Base-by-base conservation (phyloP, 2,329 filamentous ascomycete species). In the Penicillium digitatum region DNA sequence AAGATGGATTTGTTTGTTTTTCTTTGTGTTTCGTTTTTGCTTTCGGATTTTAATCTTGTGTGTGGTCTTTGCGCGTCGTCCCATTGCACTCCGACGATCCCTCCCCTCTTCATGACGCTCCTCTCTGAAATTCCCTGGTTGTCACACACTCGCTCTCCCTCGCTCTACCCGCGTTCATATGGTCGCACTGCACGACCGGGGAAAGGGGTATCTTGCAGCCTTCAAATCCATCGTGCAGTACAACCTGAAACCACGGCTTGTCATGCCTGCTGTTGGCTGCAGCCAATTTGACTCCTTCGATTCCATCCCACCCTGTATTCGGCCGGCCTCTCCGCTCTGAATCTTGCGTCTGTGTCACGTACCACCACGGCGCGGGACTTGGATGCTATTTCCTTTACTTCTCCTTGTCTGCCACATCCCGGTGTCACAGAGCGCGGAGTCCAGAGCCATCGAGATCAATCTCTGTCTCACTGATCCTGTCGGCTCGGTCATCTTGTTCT, bases 171-270 rank as follows among this genome's bases (percentile, higher is more conserved):
- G 12, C 39, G 18, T 29, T 24, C 29, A 27, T 52, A 52, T 52
- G 52, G 61, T 62, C 47, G 58, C 56, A 64, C 55, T 22, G 42
- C 39, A 46, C 53, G 20, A 18, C 46, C 48, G 47, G 58, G 55
- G 48, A 56, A 55, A 59, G 27, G 55, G 52, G 52, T 44, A 64
- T 64, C 55, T 58, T 60, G 61, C 61, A 60, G 56, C 58, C 55
- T 52, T 58, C 32, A 29, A 39, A 31, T 57, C 44, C 48, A 57
- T 61, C 52, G 56, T 27, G 52, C 56, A 38, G 62, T 61, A 48
- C 58, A 35, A 61, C 62, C 24, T 58, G 56, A 35, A 38, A 48
- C 46, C 31, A 45, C n/a, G 9, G 18, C 34, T 31, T 31, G 54
- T 62, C 55, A 56, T 50, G 44, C 32, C 38, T 12, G 29, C 39